Base-by-base conservation (phyloP, 495 filamentous ascomycete species). In the Aeminium ludgeri region DNA sequence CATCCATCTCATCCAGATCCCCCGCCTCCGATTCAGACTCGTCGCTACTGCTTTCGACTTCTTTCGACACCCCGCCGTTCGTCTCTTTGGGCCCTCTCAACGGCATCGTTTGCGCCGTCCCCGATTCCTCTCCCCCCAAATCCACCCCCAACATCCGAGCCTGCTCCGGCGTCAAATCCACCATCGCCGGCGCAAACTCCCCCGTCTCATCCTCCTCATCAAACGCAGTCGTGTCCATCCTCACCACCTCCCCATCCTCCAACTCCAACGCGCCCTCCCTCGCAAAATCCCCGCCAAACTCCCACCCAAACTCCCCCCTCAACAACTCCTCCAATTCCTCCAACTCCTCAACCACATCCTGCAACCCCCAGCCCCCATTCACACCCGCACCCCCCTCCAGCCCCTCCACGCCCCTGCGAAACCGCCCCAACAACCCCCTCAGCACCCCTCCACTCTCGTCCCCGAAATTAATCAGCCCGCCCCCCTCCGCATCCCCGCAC, bases 181-280 rank as follows among this genome's bases (percentile, higher is more conserved):
- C 83, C 13, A 97, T 59, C 17, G 80, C 67, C 12, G 87, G 89
- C 44, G 80, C 77, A 65, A 85, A 86, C 54, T 94, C 87, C 13
- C 83, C 84, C 43, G 69, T 71, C 59, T 89, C 83, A 39, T 89
- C 82, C 41, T 91, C 82, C 43, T 74, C 82, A 45, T 87, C 79
- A 44, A 77, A 68, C 5, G 76, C 80, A 19, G 64, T 64, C 45
- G 82, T 64, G 45, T 93, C 84, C 53, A 89, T 68, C 43, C 85
- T 76, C 12, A 92, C 75, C 50, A 74, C 61, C 56, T 86, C 82
- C 17, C 76, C 80, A 51, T 84, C 80, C 54, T 84, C 82, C 37
- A 85, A 58, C 59, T 73, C 65, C 30, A 84, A 48, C 57, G 73
- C 74, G 0, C 85, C 83, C 37, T 61, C 65, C 45, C 69, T 67